Percentiles rank a stretch among this genome's conserved stretches.
phyloP scores from a whole-genome alignment of 177 flowering plant species.

The Vitis hybrid region DNA sequence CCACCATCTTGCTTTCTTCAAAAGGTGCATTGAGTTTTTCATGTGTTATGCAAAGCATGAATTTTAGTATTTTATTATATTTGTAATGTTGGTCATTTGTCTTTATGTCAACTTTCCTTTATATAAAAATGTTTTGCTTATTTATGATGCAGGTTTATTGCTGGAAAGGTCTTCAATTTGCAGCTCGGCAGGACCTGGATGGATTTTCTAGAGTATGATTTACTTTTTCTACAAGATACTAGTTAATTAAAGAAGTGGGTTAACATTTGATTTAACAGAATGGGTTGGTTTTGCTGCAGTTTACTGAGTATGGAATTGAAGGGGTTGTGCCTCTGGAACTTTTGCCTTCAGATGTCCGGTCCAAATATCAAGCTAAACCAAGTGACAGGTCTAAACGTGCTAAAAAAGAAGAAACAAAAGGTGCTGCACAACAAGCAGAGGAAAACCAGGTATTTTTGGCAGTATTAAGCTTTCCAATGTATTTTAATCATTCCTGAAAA shows the following conservation, averaged over 20 bases:
- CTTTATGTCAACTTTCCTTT: background rate
- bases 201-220: slow-evolving; percentile 86
- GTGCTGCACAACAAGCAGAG: slow-evolving; percentile 49
- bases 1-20: background rate
- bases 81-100: background rate
- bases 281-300: slow-evolving; percentile 46
- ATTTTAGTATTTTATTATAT: background rate
- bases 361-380: slow-evolving; percentile 76
- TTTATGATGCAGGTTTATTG: slow-evolving; percentile 78
- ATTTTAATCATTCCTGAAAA: too few relatives aligned
- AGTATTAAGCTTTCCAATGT: background rate
- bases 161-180: slow-evolving; percentile 95
- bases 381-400: slow-evolving; percentile 81
- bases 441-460: slow-evolving; percentile 65
- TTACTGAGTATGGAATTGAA: slow-evolving; percentile 85
- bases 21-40: background rate
- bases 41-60: background rate
- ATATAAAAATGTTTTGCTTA: slow-evolving; percentile 10
- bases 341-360: slow-evolving; percentile 71
- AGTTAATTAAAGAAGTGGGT: background rate
- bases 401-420: slow-evolving; percentile 80
- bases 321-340: slow-evolving; percentile 94
- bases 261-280: background rate
- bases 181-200: slow-evolving; percentile 97
- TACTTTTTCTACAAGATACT: background rate